A percentile compares a stretch with the other conserved stretches of the same genome.
Evolutionary conservation across 1,284 basidiomycete genomes (phyloP).

Genomic region (Leccinum pseudoinsigne): DNA sequence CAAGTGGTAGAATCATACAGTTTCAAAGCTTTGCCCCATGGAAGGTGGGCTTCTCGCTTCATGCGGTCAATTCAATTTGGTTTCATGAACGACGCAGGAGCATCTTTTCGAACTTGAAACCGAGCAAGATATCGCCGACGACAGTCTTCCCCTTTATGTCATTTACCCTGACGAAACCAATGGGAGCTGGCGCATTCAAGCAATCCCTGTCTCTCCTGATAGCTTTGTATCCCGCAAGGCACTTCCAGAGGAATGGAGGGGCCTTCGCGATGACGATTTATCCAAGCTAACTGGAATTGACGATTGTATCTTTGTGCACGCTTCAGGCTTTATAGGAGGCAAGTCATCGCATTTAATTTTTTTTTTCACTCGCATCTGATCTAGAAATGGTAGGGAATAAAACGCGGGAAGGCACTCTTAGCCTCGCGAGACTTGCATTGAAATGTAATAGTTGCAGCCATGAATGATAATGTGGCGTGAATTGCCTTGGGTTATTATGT

Average conservation of each 20-base stretch:
- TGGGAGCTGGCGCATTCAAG: conserved; percentile 91
- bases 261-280: conserved; percentile 83
- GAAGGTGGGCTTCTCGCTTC: conserved; percentile 55
- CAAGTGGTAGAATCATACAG: conserved; percentile 77
- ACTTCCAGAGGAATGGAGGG: conserved; percentile 92
- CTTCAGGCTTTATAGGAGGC: conserved; percentile 96
- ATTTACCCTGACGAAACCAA: conserved; percentile 86
- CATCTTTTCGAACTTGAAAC: conserved; percentile 89
- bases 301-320: conserved; percentile 91
- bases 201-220: conserved; percentile 81
- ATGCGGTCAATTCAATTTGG: not conserved
- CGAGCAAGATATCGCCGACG: conserved; percentile 44
- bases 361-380: conserved; percentile 14
- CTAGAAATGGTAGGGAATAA: conserved; percentile 66
- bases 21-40: conserved; percentile 84
- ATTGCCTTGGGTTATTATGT: conserved; percentile 13
- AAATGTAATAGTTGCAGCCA: conserved; percentile 28
- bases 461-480: conserved; percentile 20
- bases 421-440: conserved; percentile 77
- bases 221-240: conserved; percentile 92
- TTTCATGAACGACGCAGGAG: conserved; percentile 52
- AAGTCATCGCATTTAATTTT: conserved; percentile 28
- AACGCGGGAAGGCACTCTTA: conserved; percentile 85
- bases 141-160: conserved; percentile 74
- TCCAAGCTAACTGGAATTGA: conserved; percentile 76